Evolutionary conservation across 768 basidiomycete species (phyloP), one percentile per base, ranked within the genome.

Genomic region (Pisolithus sp.): DNA sequence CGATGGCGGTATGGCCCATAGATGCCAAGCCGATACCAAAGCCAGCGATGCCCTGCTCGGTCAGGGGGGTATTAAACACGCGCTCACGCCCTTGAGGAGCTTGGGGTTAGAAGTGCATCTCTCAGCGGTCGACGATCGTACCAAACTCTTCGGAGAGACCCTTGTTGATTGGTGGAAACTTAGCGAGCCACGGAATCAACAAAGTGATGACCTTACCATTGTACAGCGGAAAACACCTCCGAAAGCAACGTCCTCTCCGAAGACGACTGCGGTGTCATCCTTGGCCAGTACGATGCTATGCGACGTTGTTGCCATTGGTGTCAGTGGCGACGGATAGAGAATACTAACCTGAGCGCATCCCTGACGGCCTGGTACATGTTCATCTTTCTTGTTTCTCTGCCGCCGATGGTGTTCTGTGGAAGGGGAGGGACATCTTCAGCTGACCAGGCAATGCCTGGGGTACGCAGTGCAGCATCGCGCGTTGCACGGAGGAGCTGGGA

Each of bases 141-240:
- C 93, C 92, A 63, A 93, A 94, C 67, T 95, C 93, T 66, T 94
- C 93, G 39, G 90, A 85, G 43, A 95, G 79, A 24, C 93, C 93
- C 85, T 89, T 31, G 20, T 20, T 10, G 2, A 34, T 67, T 49
- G 28, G 30, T 47, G 48, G 28, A 17, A 52, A 18, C 26, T 1
- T 30, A 57, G 9, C 53, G 53, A 41, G 28, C 20, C 10, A 44
- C 20, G 53, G 41, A 51, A 41, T 50, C 12, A 23, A 21, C 20
- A 21, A 9, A 30, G 51, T 55, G 21, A 59, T 7, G 53, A 58
- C 59, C 77, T 48, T 50, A 90, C 90, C 86, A 93, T 90, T 0
- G 90, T 92, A 59, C 92, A 95, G 53, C 93, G 78, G 61, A 97
- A 97, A 13, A 97, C 93, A 3, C 93, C 93, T 10, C 93, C 93